These are phyloP conservation scores for Candida glucosophila DNA, from an alignment of 1,139 yeast species.

Conservation along the genomic window DNA sequence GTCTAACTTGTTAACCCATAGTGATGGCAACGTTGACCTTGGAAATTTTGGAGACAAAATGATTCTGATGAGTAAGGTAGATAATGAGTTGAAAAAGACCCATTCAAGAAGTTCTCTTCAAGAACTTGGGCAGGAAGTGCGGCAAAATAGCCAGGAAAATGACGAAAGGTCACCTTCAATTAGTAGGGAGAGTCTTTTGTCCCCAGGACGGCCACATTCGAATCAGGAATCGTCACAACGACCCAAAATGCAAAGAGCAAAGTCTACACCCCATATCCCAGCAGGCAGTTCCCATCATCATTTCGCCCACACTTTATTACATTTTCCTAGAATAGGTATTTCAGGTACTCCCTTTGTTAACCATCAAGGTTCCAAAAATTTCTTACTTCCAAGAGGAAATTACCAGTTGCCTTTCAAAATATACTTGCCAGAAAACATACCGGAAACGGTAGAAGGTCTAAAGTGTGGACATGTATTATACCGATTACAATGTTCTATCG, in stretches of 20 bases:
- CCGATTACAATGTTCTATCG: slow-evolving; percentile 45
- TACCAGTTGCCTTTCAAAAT: slow-evolving; percentile 57
- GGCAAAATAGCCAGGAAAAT: slow-evolving; percentile 2
- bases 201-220: background rate
- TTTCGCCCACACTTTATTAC: slow-evolving; percentile 5
- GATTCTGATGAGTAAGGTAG: slow-evolving; percentile 8
- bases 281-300: background rate
- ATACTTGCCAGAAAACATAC: slow-evolving; percentile 47
- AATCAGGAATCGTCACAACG: slow-evolving; percentile 5
- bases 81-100: slow-evolving; percentile 2
- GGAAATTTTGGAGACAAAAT: slow-evolving; percentile 37
- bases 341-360: slow-evolving; percentile 38
- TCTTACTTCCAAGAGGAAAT: slow-evolving; percentile 53
- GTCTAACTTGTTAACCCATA: slow-evolving; percentile 45
- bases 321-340: slow-evolving; percentile 29
- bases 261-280: slow-evolving; percentile 11
- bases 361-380: slow-evolving; percentile 15
- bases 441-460: slow-evolving; percentile 65
- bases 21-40: slow-evolving; percentile 35
- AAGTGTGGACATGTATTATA: slow-evolving; percentile 48
- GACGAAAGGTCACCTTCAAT: slow-evolving; percentile 1
- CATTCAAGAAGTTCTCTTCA: slow-evolving; percentile 1
- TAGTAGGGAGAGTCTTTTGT: background rate
- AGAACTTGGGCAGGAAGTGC: background rate
- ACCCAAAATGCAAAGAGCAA: slow-evolving; percentile 13